Conservation (phyloP, 192 early-diverging fungal genomes). For the Linnemannia hyalina region DNA sequence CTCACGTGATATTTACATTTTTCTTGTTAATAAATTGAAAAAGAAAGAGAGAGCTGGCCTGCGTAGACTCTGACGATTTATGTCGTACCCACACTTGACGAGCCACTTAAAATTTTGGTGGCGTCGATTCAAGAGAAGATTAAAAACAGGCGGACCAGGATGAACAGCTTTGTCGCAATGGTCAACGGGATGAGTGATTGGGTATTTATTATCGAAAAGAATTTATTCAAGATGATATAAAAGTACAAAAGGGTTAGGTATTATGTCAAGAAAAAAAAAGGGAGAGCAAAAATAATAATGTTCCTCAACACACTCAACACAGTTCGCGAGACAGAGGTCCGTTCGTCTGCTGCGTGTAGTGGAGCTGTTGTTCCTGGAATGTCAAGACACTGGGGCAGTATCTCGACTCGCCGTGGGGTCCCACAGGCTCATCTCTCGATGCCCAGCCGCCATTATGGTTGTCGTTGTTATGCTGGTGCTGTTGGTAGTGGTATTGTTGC, state of each 20-base stretch:
- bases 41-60: constrained; percentile 40
- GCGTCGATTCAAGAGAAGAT: neutral
- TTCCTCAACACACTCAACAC: neutral
- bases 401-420: constrained; percentile 39
- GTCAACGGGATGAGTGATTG: too few relatives aligned
- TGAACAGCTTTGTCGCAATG: too few relatives aligned
- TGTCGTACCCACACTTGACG: neutral
- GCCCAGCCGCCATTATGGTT: constrained; percentile 9
- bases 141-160: too few relatives aligned
- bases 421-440: constrained; percentile 25
- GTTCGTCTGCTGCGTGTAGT: constrained; percentile 35
- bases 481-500: constrained; percentile 1
- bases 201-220: neutral
- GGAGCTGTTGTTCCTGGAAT: constrained; percentile 49
- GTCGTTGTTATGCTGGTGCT: neutral
- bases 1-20: constrained; percentile 52
- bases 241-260: neutral
- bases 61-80: neutral
- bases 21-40: constrained; percentile 45
- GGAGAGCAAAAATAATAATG: neutral
- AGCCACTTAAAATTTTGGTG: neutral
- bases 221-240: neutral
- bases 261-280: neutral
- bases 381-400: constrained; percentile 19
- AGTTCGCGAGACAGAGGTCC: constrained; percentile 28